Evolutionary conservation across 2,329 filamentous ascomycete genomes (phyloP), one percentile per base, ranked within the genome.

Genomic region (Cyclaneusma minus): DNA sequence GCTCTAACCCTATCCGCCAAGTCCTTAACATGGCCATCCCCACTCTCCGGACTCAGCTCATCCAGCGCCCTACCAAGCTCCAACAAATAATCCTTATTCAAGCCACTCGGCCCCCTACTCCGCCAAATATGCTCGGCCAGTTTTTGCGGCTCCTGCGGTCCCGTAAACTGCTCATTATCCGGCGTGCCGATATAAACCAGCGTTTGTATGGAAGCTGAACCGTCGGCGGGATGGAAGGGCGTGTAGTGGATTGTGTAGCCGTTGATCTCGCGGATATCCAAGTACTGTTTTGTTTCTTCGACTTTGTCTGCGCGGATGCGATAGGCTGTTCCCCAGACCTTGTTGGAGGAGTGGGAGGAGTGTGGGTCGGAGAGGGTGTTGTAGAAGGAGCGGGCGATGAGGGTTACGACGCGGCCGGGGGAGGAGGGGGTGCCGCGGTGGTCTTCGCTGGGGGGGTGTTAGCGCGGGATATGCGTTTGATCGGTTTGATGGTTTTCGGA

Each of bases 251-350:
- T 91, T 28, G 75, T 81, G 54, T 98, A 98, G 14, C 89, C 89
- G 55, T 95, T 93, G 47, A 95, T 93, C 54, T 98, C 89, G 23
- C 89, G 76, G 37, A 94, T 87, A 51, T 95, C 85, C 24, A 98
- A 79, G 49, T 94, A 94, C 31, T 74, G 66, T 39, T 81, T 76
- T 4, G 94, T 87, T 54, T 87, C 76, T 33, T 71, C 64, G 13
- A 91, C 83, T 38, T 73, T 66, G 2, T 68, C 60, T 5, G 73
- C 52, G 15, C 65, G 61, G 51, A 93, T 87, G 45, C 87, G 79
- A 56, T 94, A 91, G 36, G 87, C 89, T 10, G 82, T 80, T 31
- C 89, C 89, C 85, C 85, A 95, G 41, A 94, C 83, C 41, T 56
- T 63, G 28, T 68, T 67, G 30, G 64, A 67, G 15, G 63, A 68